These are phyloP conservation scores for Fusarium euwallaceae DNA, from an alignment of 2,329 filamentous ascomycete genomes.

Conservation along the genomic window DNA sequence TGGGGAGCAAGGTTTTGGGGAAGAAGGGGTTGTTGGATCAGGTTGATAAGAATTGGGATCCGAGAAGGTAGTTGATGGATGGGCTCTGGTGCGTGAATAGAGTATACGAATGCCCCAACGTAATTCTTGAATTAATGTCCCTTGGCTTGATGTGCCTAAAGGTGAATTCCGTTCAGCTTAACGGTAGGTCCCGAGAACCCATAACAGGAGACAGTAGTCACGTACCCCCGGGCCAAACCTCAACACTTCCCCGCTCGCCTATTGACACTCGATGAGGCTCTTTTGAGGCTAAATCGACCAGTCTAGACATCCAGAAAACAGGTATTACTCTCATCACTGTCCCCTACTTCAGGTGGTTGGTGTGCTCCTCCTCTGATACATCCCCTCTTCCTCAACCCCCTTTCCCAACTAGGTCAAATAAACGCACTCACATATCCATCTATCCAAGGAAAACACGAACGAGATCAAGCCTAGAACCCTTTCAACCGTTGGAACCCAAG, in stretches of 20 bases:
- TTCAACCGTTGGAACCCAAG: not conserved
- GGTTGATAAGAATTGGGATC: conserved; percentile 57
- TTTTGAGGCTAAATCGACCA: not conserved
- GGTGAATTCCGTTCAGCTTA: not conserved
- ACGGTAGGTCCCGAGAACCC: not conserved
- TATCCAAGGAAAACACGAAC: not conserved
- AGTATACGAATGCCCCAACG: not conserved
- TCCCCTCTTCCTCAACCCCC: not conserved
- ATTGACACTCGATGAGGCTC: not conserved
- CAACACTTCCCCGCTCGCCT: not conserved
- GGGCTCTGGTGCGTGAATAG: not conserved
- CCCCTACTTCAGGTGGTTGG: not conserved
- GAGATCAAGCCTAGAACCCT: not conserved
- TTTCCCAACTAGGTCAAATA: not conserved
- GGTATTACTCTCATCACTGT: not conserved
- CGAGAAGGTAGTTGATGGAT: conserved; percentile 42
- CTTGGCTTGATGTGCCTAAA: not conserved
- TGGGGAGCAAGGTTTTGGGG: conserved; percentile 48
- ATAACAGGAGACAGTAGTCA: not conserved
- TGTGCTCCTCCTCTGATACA: not conserved
- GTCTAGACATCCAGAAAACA: not conserved
- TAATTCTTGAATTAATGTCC: not conserved
- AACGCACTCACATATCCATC: not conserved
- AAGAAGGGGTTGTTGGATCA: conserved; percentile 49
- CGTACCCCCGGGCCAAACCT: not conserved